Conservation (phyloP, 257 asterid genomes). For the Jaltomata sinuosa region DNA sequence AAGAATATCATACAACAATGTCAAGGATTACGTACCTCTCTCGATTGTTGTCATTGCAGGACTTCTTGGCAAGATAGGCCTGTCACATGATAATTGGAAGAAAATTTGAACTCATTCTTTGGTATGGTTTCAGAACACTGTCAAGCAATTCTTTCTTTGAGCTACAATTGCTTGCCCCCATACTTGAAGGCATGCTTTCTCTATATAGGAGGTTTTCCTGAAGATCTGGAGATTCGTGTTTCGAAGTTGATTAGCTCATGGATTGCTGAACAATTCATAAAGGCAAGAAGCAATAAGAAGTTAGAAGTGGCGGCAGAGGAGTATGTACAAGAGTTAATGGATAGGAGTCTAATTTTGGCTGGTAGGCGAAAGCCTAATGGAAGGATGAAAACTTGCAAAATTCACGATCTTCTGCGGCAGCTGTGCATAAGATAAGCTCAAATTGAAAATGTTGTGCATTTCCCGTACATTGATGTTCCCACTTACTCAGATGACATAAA, state of each 20-base stretch:
- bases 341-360: neutral
- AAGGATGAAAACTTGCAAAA: neutral
- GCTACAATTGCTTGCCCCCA: neutral
- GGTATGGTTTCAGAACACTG: no score
- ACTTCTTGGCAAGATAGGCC: no score
- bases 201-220: neutral
- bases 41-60: no score
- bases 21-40: no score
- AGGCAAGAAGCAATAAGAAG: neutral
- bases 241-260: neutral
- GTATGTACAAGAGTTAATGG: neutral
- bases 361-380: neutral
- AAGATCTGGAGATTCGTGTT: neutral
- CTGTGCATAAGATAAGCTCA: no score
- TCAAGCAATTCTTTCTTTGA: neutral
- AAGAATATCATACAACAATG: no score
- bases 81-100: no score
- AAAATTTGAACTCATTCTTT: no score
- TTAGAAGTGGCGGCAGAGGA: neutral
- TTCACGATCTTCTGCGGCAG: neutral
- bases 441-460: neutral
- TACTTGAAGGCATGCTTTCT: neutral
- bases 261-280: constrained; percentile 6
- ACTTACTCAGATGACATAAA: no score
- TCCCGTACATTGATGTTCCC: no score